Conservation (phyloP, 148 eudicot genomes). For the Rhododendron ferrugineum region DNA sequence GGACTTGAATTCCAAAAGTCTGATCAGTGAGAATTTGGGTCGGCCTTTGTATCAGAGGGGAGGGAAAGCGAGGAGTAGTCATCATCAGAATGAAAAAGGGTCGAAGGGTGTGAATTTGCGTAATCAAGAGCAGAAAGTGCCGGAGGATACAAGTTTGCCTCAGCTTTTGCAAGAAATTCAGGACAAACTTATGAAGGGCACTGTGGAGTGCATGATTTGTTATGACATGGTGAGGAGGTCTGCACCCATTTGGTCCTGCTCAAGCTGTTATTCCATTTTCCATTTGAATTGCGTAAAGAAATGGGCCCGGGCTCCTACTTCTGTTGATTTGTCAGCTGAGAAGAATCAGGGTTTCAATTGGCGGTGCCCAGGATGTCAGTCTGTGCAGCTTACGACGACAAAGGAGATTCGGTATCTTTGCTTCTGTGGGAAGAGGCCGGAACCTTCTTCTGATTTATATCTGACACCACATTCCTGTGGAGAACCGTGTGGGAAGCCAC, state of each 20-base stretch:
- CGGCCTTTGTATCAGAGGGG: slow-evolving; percentile 42
- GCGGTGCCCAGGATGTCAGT: slow-evolving; percentile 97
- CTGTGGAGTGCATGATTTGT: slow-evolving; percentile 96
- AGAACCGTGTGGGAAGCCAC: slow-evolving; percentile 85
- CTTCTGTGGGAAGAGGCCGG: slow-evolving; percentile 96
- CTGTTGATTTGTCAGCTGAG: slow-evolving; percentile 72
- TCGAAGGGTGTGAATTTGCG: neutral
- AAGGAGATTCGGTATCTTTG: slow-evolving; percentile 80
- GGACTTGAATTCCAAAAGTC: slow-evolving; percentile 13
- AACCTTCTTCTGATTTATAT: slow-evolving; percentile 85
- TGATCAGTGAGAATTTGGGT: slow-evolving; percentile 30
- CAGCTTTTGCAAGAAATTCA: slow-evolving; percentile 92
- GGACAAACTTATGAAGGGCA: slow-evolving; percentile 75
- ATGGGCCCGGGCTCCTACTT: slow-evolving; percentile 97
- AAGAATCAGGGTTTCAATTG: slow-evolving; percentile 87
- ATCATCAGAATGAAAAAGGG: slow-evolving; percentile 24
- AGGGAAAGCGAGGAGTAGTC: slow-evolving; percentile 25
- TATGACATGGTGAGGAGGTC: slow-evolving; percentile 92
- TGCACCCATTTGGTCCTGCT: slow-evolving; percentile 87
- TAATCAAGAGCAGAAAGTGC: slow-evolving; percentile 23
- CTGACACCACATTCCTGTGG: slow-evolving; percentile 96
- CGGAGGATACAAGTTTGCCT: slow-evolving; percentile 41
- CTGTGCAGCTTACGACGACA: slow-evolving; percentile 65
- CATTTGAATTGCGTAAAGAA: slow-evolving; percentile 84
- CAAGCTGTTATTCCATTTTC: slow-evolving; percentile 85